phyloP scores from a whole-genome alignment of 805 yeast species.

The Metschnikowia kunwiensis region DNA sequence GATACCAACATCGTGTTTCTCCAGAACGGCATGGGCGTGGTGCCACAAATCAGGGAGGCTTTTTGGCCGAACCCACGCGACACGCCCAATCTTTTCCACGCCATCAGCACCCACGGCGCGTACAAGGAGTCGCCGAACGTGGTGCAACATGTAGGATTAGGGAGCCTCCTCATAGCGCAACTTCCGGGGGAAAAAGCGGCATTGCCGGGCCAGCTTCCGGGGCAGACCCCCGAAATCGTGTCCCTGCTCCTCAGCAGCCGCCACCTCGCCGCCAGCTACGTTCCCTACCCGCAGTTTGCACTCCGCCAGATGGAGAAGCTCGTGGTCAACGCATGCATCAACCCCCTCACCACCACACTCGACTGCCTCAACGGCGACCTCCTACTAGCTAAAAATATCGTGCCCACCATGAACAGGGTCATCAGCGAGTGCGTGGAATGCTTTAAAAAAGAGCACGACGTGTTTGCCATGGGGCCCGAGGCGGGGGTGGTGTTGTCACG shows the following conservation, averaged over 20 bases:
- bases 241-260: constrained; percentile 22
- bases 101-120: constrained; percentile 83
- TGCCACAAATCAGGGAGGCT: constrained; percentile 46
- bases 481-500: constrained; percentile 30
- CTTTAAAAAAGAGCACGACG: constrained; percentile 31
- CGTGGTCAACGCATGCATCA: constrained; percentile 76
- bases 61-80: constrained; percentile 49
- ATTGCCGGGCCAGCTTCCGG: constrained; percentile 3
- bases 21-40: constrained; percentile 85
- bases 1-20: constrained; percentile 59
- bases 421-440: constrained; percentile 46
- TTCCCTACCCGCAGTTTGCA: constrained; percentile 43
- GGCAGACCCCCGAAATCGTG: constrained; percentile 20
- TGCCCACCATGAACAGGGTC: constrained; percentile 36
- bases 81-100: constrained; percentile 65
- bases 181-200: constrained; percentile 37
- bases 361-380: constrained; percentile 80
- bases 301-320: constrained; percentile 70
- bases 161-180: constrained; percentile 56
- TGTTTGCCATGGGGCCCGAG: constrained; percentile 27
- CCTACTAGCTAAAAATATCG: constrained; percentile 34
- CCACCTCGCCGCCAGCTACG: constrained; percentile 26
- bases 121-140: constrained; percentile 40
- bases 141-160: constrained; percentile 66
- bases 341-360: constrained; percentile 74